Conservation (phyloP, 495 filamentous ascomycete species). For the Collariella sp. region DNA sequence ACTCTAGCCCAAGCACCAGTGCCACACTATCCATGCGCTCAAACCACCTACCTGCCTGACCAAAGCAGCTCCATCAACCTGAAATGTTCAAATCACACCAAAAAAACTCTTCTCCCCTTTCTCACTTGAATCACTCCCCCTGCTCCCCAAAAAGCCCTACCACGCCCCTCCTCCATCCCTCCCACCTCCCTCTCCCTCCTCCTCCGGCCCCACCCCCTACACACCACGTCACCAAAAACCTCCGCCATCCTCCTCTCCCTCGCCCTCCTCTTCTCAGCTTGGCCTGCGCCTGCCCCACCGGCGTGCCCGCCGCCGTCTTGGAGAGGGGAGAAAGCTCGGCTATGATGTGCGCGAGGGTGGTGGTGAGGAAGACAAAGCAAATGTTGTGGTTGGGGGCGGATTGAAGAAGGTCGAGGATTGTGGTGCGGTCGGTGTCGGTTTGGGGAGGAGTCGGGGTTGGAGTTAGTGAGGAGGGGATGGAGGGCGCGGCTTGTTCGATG, state of each 20-base stretch:
- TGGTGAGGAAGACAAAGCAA: conserved; percentile 75
- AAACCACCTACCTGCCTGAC: too few relatives aligned
- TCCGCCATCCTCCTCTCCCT: conserved; percentile 41
- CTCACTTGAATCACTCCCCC: neutral
- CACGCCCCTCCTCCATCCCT: conserved; percentile 36
- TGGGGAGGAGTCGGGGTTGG: conserved; percentile 37
- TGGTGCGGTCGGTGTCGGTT: conserved; percentile 57
- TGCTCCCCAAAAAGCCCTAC: conserved; percentile 33
- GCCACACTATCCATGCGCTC: too few relatives aligned
- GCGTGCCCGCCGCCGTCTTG: conserved; percentile 16
- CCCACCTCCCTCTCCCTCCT: neutral
- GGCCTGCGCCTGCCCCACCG: conserved; percentile 18
- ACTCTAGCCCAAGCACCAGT: too few relatives aligned
- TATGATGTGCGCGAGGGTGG: conserved; percentile 53
- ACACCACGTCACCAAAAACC: conserved; percentile 40
- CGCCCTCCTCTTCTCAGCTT: conserved; percentile 33
- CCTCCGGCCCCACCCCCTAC: conserved; percentile 31
- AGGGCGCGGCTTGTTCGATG: conserved; percentile 48
- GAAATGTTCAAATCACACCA: too few relatives aligned
- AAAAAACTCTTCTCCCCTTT: too few relatives aligned
- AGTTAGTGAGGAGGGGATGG: conserved; percentile 1
- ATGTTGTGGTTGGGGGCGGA: conserved; percentile 68
- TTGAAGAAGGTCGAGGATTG: conserved; percentile 64
- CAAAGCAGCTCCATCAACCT: too few relatives aligned
- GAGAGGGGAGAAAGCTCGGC: conserved; percentile 40